Percentiles rank a stretch among this genome's conserved stretches.
Conservation (phyloP, 2,329 filamentous ascomycete genomes). For the Juglanconis oblonga region DNA sequence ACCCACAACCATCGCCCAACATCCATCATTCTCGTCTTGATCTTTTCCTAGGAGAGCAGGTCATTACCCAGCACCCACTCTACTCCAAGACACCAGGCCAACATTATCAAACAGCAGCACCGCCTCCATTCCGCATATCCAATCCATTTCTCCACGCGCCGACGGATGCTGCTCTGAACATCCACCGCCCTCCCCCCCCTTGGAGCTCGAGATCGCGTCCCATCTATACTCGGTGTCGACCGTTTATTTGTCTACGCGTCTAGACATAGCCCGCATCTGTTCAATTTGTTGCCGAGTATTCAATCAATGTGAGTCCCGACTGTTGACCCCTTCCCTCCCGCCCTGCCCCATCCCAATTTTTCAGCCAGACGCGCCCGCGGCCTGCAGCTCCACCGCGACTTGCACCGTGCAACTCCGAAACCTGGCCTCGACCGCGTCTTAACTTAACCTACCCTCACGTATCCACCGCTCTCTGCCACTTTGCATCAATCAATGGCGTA, state of each 20-base stretch:
- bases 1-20: neutral
- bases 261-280: constrained; percentile 14
- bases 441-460: neutral
- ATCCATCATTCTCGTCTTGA: neutral
- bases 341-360: constrained; percentile 10
- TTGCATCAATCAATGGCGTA: neutral
- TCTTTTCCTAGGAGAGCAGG: neutral
- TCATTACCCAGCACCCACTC: constrained; percentile 4
- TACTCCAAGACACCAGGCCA: constrained; percentile 3
- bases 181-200: neutral
- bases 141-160: constrained; percentile 2
- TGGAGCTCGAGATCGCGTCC: neutral
- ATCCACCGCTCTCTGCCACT: constrained; percentile 2
- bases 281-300: constrained; percentile 10
- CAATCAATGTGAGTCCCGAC: constrained; percentile 15
- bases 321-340: neutral
- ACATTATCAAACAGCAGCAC: constrained; percentile 8
- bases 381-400: constrained; percentile 12
- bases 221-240: neutral
- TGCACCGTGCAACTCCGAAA: constrained; percentile 11
- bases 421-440: constrained; percentile 3
- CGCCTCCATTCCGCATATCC: neutral
- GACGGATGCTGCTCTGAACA: constrained; percentile 2
- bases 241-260: constrained; percentile 7
- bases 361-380: constrained; percentile 13